Percentiles rank a stretch among this genome's conserved stretches.
These are phyloP conservation scores for Puccinellia tenuiflora DNA, from an alignment of 176 grass and related monocot species.

Conservation along the genomic window DNA sequence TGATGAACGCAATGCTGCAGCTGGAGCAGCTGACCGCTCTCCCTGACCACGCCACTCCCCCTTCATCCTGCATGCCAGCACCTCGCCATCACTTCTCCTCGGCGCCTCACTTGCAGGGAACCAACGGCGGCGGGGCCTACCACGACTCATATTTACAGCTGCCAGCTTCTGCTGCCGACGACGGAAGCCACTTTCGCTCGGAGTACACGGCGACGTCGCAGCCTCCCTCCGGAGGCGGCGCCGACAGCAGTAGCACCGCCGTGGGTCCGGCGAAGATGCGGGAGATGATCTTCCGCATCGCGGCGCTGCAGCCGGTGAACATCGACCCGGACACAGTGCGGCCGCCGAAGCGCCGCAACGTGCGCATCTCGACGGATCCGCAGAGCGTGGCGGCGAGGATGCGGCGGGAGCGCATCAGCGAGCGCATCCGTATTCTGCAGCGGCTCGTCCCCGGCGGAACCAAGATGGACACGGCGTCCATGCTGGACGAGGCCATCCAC, in stretches of 20 bases:
- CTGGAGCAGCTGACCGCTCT: constrained; percentile 47
- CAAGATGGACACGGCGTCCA: constrained; percentile 98
- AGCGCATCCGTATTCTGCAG: constrained; percentile 94
- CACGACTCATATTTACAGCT: not conserved
- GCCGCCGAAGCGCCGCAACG: constrained; percentile 84
- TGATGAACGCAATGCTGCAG: constrained; percentile 85
- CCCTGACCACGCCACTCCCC: constrained; percentile 14
- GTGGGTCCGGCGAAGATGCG: constrained; percentile 49
- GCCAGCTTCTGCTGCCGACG: constrained; percentile 2
- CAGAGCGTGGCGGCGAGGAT: constrained; percentile 94
- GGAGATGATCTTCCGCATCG: constrained; percentile 93
- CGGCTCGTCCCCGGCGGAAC: constrained; percentile 82
- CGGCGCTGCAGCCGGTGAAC: constrained; percentile 92
- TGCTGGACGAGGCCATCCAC: constrained; percentile 97
- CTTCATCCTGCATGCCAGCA: constrained; percentile 25
- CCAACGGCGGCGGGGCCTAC: not conserved
- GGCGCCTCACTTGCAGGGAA: constrained; percentile 21
- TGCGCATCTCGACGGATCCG: constrained; percentile 84
- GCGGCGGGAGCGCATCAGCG: constrained; percentile 92
- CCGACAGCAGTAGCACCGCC: not conserved
- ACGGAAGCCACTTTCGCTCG: not conserved
- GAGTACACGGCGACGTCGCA: constrained; percentile 9
- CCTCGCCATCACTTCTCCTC: constrained; percentile 7
- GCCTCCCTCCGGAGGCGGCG: not conserved
- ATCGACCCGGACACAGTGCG: constrained; percentile 73